Evolutionary conservation across 2,329 filamentous ascomycete species (phyloP).

Genomic region (Penicillium sclerotigenum): DNA sequence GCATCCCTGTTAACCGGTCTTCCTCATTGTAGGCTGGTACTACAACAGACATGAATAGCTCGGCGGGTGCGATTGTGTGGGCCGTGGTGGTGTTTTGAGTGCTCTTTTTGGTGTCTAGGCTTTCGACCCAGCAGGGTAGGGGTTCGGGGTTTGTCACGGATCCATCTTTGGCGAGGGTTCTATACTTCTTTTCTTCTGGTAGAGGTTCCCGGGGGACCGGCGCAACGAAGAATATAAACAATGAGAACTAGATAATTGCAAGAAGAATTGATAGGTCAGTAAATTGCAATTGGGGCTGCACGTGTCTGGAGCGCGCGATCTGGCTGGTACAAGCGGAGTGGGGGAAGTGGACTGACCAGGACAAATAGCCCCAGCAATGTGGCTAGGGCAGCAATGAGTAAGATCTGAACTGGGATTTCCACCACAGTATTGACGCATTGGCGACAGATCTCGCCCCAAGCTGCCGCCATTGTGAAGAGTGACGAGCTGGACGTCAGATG

Average conservation of each 20-base stretch:
- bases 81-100: constrained; percentile 45
- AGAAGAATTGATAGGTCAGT: background rate
- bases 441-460: constrained; percentile 31
- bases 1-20: constrained; percentile 73
- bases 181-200: constrained; percentile 79
- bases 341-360: constrained; percentile 29
- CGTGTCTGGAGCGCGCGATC: background rate
- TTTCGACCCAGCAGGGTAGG: constrained; percentile 85
- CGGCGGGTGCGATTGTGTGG: constrained; percentile 72
- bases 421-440: constrained; percentile 32
- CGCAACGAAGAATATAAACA: constrained; percentile 69
- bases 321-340: background rate
- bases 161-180: constrained; percentile 67
- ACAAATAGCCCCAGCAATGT: constrained; percentile 33
- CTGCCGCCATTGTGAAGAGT: constrained; percentile 26
- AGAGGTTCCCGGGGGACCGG: constrained; percentile 73
- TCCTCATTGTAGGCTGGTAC: constrained; percentile 96
- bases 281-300: background rate
- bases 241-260: constrained; percentile 54
- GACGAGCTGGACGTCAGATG: background rate
- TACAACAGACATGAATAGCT: constrained; percentile 85
- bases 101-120: constrained; percentile 62
- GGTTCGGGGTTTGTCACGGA: constrained; percentile 52
- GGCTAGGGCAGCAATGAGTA: constrained; percentile 29
- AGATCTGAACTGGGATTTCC: constrained; percentile 28